A percentile compares a stretch with the other conserved stretches of the same genome.
These are phyloP conservation scores for Penicillium steckii DNA, from an alignment of 495 filamentous ascomycete species.

Conservation along the genomic window DNA sequence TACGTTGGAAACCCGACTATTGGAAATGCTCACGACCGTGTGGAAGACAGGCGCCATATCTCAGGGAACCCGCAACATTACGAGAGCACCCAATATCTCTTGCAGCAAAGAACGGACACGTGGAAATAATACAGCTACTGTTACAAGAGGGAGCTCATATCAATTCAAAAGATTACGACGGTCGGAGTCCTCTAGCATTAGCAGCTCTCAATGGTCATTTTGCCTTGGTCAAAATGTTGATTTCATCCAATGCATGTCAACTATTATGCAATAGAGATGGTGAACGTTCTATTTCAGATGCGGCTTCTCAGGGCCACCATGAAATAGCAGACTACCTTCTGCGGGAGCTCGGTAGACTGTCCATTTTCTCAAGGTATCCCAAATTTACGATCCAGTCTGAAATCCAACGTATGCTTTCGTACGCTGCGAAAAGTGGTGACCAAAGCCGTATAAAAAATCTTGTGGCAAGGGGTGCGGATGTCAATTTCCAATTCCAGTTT, in stretches of 20 bases:
- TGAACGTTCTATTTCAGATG: not conserved
- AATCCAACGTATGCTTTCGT: not conserved
- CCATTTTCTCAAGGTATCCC: not conserved
- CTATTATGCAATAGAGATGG: not conserved
- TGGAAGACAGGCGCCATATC: not conserved
- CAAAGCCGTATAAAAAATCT: not conserved
- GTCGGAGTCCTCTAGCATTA: not conserved
- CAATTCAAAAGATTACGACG: not conserved
- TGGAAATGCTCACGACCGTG: not conserved
- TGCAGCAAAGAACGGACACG: not conserved
- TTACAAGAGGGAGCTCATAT: not conserved
- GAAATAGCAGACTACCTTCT: not conserved
- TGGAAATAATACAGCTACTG: not conserved
- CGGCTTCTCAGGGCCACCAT: not conserved
- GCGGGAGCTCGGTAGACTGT: not conserved
- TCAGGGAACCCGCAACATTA: not conserved
- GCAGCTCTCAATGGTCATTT: not conserved
- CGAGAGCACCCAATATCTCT: not conserved
- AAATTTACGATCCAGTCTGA: not conserved
- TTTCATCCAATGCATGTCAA: not conserved
- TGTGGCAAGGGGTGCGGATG: not conserved
- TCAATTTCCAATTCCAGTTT: not conserved
- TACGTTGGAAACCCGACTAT: not conserved
- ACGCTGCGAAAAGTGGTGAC: not conserved
- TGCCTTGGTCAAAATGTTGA: not conserved